Evolutionary conservation across 2,329 filamentous ascomycete genomes (phyloP), one percentile per base, ranked within the genome.

Genomic region (Coniochaeta sp.): DNA sequence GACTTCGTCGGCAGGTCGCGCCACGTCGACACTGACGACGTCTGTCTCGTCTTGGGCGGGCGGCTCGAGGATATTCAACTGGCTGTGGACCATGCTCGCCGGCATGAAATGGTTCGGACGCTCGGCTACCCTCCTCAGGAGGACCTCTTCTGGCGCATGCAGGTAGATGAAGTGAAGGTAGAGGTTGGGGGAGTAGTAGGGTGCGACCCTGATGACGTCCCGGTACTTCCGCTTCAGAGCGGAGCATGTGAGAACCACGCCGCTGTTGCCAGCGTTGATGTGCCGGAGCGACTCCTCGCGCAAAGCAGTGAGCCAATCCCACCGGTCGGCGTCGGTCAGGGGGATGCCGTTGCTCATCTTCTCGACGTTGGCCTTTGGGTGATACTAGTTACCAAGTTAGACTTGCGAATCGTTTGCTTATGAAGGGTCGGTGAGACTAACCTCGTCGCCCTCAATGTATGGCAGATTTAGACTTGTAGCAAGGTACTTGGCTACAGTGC

Each of bases 191-290:
- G 84, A 77, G 67, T 86, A 87, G 72, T 91, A 91, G 14, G 84
- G 83, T 7, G 88, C 88, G 8, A 91, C 84, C 28, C 89, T 83
- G 66, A 94, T 89, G 56, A 92, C 88, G 62, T 99, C 94, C 60
- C 94, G 86, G 76, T 99, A 99, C 72, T 95, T 96, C 67, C 89
- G 88, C 78, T 97, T 97, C 51, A 99, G 79, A 1, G 92, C 94
- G 12, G 90, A 96, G 78, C 94, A 99, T 50, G 94, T 96, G 55
- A 99, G 81, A 48, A 99, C 89, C n/a, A 96, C 94, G 48, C 90
- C 86, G 27, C 78, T 71, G 16, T 80, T 76, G 32, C 83, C 82
- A 48, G 68, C 69, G 51, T 74, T 71, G 54, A 87, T 73, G 49
- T 73, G 73, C 50, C 71, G 69, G 51, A 84, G 74, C 6, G 83